Evolutionary conservation across 352 stramenopile genomes (phyloP), one percentile per base, ranked within the genome.

Genomic region (Phytopythium helicoides): DNA sequence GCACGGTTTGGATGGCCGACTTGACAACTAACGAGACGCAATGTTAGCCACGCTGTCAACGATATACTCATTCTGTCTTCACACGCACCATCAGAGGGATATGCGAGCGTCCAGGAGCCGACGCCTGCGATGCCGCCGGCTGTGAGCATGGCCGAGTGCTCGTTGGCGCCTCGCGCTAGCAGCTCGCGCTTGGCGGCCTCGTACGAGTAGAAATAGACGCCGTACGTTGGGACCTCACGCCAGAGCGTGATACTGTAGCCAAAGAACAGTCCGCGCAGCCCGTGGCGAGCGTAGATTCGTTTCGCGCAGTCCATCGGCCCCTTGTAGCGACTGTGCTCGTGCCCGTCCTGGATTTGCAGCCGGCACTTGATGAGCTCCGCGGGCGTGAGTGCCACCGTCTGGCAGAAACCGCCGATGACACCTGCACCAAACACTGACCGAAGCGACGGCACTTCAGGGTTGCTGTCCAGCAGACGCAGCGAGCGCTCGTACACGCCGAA

Each of bases 321-420:
- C 18, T 84, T 68, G 42, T 62, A 86, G 14, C 57, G 66, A 42
- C 52, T 54, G 42, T 45, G 68, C 22, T 70, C 64, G 52, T 83
- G 76, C 26, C 78, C 77, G 47, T 92, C 72, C 46, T 90, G 80
- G 14, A 91, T 83, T 63, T 95, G 85, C 49, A 95, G 54, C 41
- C 81, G 60, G 62, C 81, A 92, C 58, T 95, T 95, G 64, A 95
- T 86, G 39, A 93, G 61, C 48, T 95, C 85, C 18, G 82, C 86
- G 26, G 85, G 85, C 8, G 78, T 81, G 18, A 93, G 64, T 11
- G 80, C 76, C 34, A 86, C 65, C 0, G 81, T 91, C 60, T 93
- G 85, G 57, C 71, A 88, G 47, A 93, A 91, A 4, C 85, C 85
- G 42, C 81, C 79, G 28, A 91, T 59, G 12, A 76, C 62, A 28